A percentile compares a stretch with the other conserved stretches of the same genome.
These are phyloP conservation scores for Ogataea neopini DNA, from an alignment of 805 yeast genomes.

Conservation along the genomic window DNA sequence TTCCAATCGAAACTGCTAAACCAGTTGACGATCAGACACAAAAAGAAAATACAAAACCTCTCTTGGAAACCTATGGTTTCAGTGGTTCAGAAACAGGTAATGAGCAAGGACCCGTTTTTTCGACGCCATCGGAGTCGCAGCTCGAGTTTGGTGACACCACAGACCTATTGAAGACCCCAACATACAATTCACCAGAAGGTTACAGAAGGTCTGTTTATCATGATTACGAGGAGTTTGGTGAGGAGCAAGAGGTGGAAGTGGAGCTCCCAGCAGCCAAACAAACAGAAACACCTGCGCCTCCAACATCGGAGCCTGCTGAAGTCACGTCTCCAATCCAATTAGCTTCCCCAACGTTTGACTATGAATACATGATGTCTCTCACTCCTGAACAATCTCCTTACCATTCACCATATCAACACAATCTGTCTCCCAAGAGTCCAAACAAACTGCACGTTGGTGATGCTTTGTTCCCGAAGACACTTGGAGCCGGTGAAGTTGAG, in stretches of 20 bases:
- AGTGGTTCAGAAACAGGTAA: constrained; percentile 3
- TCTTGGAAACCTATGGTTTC: constrained; percentile 29
- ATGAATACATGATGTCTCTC: constrained; percentile 7
- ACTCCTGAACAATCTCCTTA: constrained; percentile 12
- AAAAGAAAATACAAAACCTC: constrained; percentile 8
- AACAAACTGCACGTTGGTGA: constrained; percentile 47
- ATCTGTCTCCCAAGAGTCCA: constrained; percentile 11
- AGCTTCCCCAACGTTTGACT: not conserved
- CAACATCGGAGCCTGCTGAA: not conserved
- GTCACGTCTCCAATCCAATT: not conserved
- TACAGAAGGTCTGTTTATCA: constrained; percentile 16
- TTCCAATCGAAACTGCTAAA: not conserved
- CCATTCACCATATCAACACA: constrained; percentile 3
- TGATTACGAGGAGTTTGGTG: not conserved
- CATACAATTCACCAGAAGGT: constrained; percentile 17
- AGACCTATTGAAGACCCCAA: constrained; percentile 12
- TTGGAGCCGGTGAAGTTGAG: constrained; percentile 68
- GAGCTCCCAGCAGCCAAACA: too few species aligned
- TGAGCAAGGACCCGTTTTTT: constrained; percentile 13
- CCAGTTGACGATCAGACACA: not conserved
- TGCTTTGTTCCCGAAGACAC: constrained; percentile 68
- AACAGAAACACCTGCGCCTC: not conserved
- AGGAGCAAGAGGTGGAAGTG: not conserved
- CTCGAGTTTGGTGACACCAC: constrained; percentile 7
- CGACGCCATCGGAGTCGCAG: constrained; percentile 15